Percentiles rank a stretch among this genome's conserved stretches.
Conservation (phyloP, 2,329 filamentous ascomycete species). For the Didymella glomerata region DNA sequence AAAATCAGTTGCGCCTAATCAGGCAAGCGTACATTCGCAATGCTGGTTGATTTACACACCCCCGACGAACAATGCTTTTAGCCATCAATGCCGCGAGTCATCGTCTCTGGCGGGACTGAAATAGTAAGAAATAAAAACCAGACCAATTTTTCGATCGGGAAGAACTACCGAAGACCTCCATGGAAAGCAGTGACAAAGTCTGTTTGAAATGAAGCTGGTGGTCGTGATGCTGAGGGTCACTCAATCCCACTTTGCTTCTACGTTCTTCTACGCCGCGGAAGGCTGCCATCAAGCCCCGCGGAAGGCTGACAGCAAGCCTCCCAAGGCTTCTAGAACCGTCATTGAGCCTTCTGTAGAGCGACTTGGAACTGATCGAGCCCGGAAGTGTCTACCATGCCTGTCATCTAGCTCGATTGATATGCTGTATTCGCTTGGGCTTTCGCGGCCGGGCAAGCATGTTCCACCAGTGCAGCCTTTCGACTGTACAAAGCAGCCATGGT, state of each 20-base stretch:
- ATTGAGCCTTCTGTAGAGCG: not conserved
- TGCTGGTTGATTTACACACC: not conserved
- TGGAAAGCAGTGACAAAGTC: not conserved
- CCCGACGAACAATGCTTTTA: not conserved
- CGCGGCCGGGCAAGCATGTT: not conserved
- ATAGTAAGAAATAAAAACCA: not conserved
- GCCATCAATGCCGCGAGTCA: not conserved
- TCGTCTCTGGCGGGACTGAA: too few species aligned
- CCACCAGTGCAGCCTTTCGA: not conserved
- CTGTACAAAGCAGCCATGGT: not conserved
- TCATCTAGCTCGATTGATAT: not conserved
- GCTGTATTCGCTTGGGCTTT: not conserved
- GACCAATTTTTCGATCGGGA: not conserved
- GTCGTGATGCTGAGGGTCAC: not conserved
- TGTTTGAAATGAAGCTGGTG: not conserved
- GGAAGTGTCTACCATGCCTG: not conserved
- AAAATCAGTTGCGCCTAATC: not conserved
- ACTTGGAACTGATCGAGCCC: not conserved
- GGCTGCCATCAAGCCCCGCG: not conserved
- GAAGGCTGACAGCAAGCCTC: not conserved
- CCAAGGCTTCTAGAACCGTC: not conserved
- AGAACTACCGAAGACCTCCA: not conserved
- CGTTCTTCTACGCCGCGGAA: too few species aligned
- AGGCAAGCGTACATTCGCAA: not conserved
- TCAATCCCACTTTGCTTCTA: too few species aligned